Evolutionary conservation across 2,329 filamentous ascomycete species (phyloP), one percentile per base, ranked within the genome.

Genomic region (Xylaria sp.): DNA sequence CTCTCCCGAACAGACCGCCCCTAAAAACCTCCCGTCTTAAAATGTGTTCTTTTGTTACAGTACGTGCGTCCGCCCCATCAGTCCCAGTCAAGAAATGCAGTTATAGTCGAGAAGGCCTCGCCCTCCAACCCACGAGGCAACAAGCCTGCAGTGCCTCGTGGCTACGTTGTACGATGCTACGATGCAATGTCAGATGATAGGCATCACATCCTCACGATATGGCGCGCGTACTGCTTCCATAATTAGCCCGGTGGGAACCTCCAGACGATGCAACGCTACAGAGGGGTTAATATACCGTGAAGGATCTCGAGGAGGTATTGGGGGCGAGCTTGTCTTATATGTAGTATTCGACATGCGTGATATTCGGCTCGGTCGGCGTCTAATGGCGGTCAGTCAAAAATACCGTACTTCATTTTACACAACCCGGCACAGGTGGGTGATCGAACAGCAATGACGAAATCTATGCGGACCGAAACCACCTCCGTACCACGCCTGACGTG

Each of bases 221-320:
- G 42, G 29, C 29, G 21, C 40, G 37, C 63, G 42, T 9, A 42
- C 37, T 47, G 16, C 37, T 55, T 65, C 63, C 59, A 65, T 60
- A 65, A 54, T 65, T 65, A 60, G 23, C 16, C 23, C 18, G 13
- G 37, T 9, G 35, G 25, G 6, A 23, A 65, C 37, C 27, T 32
- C 57, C 9, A 35, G 12, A 59, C 23, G 12, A 50, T 35, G 53
- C 62, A 51, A 29, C 58, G 18, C 44, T 44, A 44, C 62, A 10
- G 47, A 51, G 44, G 23, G 54, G 55, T 13, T 18, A 40, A 40
- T 10, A 44, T 37, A 10, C 23, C 3, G 37, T 5, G 54, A 35
- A 51, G 63, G 48, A 40, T 60, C 27, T 25, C 35, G 25, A 32
- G 23, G 62, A 25, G 23, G 37, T 44, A 58, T 58, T 58, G 55